These are phyloP conservation scores for Trypanosoma vivax DNA, from an alignment of 208 protist species.

Conservation along the genomic window DNA sequence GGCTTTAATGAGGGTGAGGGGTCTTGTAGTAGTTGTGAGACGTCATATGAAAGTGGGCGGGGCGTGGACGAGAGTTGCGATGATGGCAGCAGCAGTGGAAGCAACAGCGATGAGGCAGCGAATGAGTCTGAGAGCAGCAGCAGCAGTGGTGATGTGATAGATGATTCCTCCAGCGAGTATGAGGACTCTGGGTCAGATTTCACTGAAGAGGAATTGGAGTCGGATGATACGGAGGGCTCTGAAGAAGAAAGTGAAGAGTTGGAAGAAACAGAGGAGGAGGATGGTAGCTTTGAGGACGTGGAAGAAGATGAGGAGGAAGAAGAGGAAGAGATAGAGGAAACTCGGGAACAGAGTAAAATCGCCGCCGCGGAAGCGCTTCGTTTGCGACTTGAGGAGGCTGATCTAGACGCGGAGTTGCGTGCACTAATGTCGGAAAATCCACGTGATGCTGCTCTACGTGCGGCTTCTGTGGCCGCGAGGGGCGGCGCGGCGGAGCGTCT, in stretches of 20 bases:
- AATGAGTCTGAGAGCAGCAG: neutral
- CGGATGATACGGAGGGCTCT: slow-evolving; percentile 8
- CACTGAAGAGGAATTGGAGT: slow-evolving; percentile 4
- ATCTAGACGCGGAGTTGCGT: slow-evolving; percentile 15
- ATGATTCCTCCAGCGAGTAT: neutral
- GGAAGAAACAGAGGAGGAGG: slow-evolving; percentile 8
- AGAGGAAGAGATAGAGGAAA: slow-evolving; percentile 4
- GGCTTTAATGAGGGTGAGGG: neutral
- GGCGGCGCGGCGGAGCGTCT: slow-evolving; percentile 3
- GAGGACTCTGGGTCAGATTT: neutral
- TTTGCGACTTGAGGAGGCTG: slow-evolving; percentile 6
- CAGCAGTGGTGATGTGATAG: neutral
- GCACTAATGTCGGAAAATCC: slow-evolving; percentile 11
- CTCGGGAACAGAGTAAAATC: neutral
- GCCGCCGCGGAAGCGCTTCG: slow-evolving; percentile 13
- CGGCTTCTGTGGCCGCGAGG: neutral
- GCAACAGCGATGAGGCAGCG: neutral
- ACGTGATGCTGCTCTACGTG: neutral
- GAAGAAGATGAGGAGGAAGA: slow-evolving; percentile 8
- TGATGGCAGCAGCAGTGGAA: neutral
- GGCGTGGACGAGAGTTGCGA: neutral
- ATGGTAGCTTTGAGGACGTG: slow-evolving; percentile 9
- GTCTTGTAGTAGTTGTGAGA: neutral
- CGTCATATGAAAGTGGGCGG: neutral
- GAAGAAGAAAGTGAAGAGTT: slow-evolving; percentile 8